These are phyloP conservation scores for Rostrohypoxylon terebratum DNA, from an alignment of 495 filamentous ascomycete genomes.

Conservation along the genomic window DNA sequence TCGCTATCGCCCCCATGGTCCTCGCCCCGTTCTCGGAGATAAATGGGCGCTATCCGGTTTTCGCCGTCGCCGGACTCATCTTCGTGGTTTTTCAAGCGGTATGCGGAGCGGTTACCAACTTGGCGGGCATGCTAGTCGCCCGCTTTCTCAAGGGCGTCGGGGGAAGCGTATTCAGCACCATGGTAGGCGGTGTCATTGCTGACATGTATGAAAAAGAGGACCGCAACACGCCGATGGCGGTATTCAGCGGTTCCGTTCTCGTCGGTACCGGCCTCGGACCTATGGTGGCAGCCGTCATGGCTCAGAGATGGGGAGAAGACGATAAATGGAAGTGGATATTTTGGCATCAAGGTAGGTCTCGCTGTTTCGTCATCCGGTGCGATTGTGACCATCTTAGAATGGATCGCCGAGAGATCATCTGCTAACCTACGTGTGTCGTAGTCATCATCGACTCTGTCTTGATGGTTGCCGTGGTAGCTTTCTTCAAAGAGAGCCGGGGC, in stretches of 20 bases:
- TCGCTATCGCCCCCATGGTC: constrained; percentile 88
- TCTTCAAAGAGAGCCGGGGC: constrained; percentile 87
- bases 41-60: constrained; percentile 84
- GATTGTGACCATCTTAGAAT: not conserved
- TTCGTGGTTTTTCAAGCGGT: constrained; percentile 75
- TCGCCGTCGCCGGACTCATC: constrained; percentile 76
- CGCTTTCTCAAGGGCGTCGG: constrained; percentile 82
- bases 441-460: constrained; percentile 74
- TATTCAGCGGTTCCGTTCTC: constrained; percentile 81
- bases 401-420: too few relatives aligned
- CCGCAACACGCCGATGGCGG: constrained; percentile 89
- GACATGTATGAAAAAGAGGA: constrained; percentile 86
- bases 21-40: constrained; percentile 92
- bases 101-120: constrained; percentile 78
- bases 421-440: constrained; percentile 17
- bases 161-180: constrained; percentile 85
- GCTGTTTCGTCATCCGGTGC: not conserved
- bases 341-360: constrained; percentile 42
- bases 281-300: constrained; percentile 76
- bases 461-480: constrained; percentile 69
- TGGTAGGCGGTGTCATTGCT: constrained; percentile 91
- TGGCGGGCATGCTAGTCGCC: constrained; percentile 79
- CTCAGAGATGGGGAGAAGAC: constrained; percentile 57
- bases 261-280: constrained; percentile 87
- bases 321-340: constrained; percentile 88